Evolutionary conservation across 176 grass and related monocot species (phyloP).

Genomic region (Lolium rigidum): DNA sequence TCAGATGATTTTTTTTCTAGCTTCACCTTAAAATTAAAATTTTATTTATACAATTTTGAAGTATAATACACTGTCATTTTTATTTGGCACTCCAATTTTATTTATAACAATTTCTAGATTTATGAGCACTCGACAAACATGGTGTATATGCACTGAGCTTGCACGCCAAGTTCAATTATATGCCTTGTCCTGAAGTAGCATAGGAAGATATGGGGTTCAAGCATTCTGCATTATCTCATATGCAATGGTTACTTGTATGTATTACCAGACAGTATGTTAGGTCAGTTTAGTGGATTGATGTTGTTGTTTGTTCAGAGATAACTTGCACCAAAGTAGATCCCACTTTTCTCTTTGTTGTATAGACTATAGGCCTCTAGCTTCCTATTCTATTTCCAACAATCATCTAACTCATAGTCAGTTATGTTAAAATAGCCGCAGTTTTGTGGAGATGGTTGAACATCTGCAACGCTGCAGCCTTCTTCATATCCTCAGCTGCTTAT

Average conservation of each 20-base stretch:
- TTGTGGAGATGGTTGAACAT: constrained; percentile 48
- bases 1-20: no score
- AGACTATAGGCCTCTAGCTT: constrained; percentile 49
- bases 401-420: constrained; percentile 61
- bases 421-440: constrained; percentile 41
- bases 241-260: constrained; percentile 47
- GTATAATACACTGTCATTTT: no score
- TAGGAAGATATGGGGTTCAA: constrained; percentile 56
- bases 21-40: no score
- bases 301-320: constrained; percentile 72
- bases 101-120: no score
- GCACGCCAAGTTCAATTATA: not conserved
- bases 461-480: constrained; percentile 44
- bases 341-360: constrained; percentile 62
- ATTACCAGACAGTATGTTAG: constrained; percentile 46
- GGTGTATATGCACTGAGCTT: constrained; percentile 47
- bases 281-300: constrained; percentile 61
- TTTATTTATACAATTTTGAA: no score
- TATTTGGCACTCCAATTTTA: no score
- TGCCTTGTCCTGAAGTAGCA: no score
- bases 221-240: constrained; percentile 47
- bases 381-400: constrained; percentile 48
- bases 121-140: constrained; percentile 55
- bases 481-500: constrained; percentile 53
- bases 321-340: constrained; percentile 65